Base-by-base conservation (phyloP, 2,329 filamentous ascomycete species). In the Ascochyta fabae region DNA sequence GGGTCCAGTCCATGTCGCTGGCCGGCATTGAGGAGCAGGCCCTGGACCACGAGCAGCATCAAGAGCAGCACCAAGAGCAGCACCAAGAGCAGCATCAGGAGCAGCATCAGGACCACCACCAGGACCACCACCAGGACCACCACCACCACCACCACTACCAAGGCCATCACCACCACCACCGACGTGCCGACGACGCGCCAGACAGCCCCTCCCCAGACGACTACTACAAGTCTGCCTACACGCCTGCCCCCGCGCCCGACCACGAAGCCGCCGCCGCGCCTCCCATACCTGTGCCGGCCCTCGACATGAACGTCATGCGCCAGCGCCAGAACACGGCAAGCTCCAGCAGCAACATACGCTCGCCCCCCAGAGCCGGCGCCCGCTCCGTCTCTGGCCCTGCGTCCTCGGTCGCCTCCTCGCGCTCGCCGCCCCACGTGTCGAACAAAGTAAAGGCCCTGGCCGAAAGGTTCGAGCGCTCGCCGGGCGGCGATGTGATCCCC, bases 361-460 rank as follows among this genome's bases (percentile, higher is more conserved):
- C 69, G 12, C 64, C 66, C 4, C 38, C 65, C 34, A 66, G 67
- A 43, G 46, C 65, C 22, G 60, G 66, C 6, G 56, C 68, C 13
- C 58, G 72, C 13, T 73, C 71, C 12, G 69, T 64, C 43, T 73
- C 72, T 13, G 70, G 68, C 26, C 69, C 71, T 22, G 64, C 70
- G 15, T 65, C 67, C 24, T 68, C 70, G 13, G 53, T 66, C 0
- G 48, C 62, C 39, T 54, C 70, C 5, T 48, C 62, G 26, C 46
- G 64, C 64, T 45, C 67, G 34, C 56, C 62, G 55, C 48, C 70
- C 40, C 43, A 62, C n/a, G 44, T 60, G 33, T 56, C 70, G 58
- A 53, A 70, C 70, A 72, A 73, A 24, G 74, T 76, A 36, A 73
- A 62, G 60, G 72, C 67, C 34, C 68, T 76, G 39, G 73, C 74